Percentiles rank a stretch among this genome's conserved stretches.
Conservation (phyloP, 345 rosid genomes). For the Euphorbia pulcherrima region DNA sequence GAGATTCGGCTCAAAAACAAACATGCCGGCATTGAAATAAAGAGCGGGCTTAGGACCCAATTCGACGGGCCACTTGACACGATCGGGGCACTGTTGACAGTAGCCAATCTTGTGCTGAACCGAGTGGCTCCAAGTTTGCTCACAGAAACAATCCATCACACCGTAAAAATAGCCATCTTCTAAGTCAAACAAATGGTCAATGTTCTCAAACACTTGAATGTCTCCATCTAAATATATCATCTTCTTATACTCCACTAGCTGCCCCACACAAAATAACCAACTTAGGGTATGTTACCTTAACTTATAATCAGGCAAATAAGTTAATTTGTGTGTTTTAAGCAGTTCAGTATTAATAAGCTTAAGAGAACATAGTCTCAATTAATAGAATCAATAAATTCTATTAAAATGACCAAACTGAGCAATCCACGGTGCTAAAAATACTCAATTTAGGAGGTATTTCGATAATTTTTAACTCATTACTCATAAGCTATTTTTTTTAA, state of each 20-base stretch:
- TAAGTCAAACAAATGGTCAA: constrained; percentile 61
- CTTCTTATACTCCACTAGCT: constrained; percentile 67
- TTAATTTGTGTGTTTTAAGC: too few relatives aligned
- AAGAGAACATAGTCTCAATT: too few relatives aligned
- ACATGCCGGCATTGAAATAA: constrained; percentile 84
- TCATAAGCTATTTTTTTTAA: too few relatives aligned
- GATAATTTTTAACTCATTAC: too few relatives aligned
- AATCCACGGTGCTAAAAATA: too few relatives aligned
- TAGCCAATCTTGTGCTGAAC: constrained; percentile 58
- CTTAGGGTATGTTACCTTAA: too few relatives aligned
- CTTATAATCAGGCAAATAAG: neutral
- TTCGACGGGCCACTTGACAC: constrained; percentile 52
- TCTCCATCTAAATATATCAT: constrained; percentile 81
- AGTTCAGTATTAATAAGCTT: too few relatives aligned
- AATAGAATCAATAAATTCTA: too few relatives aligned
- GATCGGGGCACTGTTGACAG: constrained; percentile 76
- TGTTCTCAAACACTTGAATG: constrained; percentile 69
- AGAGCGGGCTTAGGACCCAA: constrained; percentile 62
- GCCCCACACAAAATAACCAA: constrained; percentile 36
- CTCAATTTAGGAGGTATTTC: too few relatives aligned
- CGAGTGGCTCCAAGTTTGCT: constrained; percentile 68
- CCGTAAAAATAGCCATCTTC: constrained; percentile 63
- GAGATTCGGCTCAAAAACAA: constrained; percentile 61
- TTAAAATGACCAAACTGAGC: too few relatives aligned
- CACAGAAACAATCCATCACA: constrained; percentile 79